Evolutionary conservation across 1,139 yeast species (phyloP), one percentile per base, ranked within the genome.

Genomic region (Scheffersomyces illinoinensis): DNA sequence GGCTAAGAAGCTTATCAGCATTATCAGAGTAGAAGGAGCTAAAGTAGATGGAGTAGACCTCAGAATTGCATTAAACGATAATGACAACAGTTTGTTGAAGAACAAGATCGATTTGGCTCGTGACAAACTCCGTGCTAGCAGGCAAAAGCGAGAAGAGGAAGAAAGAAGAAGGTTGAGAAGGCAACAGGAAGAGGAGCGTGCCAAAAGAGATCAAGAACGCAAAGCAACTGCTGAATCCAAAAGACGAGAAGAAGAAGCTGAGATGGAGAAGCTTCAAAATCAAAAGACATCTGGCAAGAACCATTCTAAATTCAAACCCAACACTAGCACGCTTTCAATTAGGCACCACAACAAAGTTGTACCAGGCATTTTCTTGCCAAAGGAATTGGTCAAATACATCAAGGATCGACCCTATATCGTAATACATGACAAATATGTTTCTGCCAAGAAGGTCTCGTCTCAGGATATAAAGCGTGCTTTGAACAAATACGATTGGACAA

Each of bases 401-500:
- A 84, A 80, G 58, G 83, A 80, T 26, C 72, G 88, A 10, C 88
- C 93, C 0, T 88, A 79, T 64, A 75, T 89, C 46, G 74, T 84
- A 60, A 84, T 89, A 49, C 78, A 82, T 26, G 86, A 85, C 63
- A 81, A 80, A 63, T 80, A 81, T 62, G 81, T 87, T 5, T 83
- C 90, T 1, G 78, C 86, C 0, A 77, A 78, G 54, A 76, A 78
- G 58, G 79, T 87, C 0, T 76, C 83, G 14, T 77, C 87, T 0
- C 82, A 78, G 58, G 91, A 87, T 62, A 71, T 89, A 54, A 85
- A 87, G 64, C 77, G 81, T 47, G 75, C 76, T 10, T 74, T 89
- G 50, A 79, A 77, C 21, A 83, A 75, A 58, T 89, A 89, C 66
- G 85, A 83, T 58, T 89, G 93, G 88, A 83, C 86, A 0, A 77